These are phyloP conservation scores for Scalesia atractyloides DNA, from an alignment of 129 eudicot species.

Conservation along the genomic window DNA sequence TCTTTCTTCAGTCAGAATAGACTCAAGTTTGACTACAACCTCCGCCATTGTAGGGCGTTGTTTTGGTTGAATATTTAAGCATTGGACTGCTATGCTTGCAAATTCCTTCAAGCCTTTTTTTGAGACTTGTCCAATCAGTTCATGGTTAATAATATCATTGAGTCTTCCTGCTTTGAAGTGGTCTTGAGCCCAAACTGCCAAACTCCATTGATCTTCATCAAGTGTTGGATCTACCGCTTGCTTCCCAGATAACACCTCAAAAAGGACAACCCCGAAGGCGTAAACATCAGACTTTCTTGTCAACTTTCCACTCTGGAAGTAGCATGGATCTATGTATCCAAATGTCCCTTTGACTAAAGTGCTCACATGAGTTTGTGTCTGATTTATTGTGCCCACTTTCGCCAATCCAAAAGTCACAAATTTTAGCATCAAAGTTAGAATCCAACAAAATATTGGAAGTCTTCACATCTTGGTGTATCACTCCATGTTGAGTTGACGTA, in stretches of 20 bases:
- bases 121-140: constrained; percentile 22
- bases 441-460: constrained; percentile 49
- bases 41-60: constrained; percentile 39
- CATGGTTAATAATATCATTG: constrained; percentile 18
- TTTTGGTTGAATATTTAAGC: constrained; percentile 37
- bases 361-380: constrained; percentile 30
- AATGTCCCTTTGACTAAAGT: constrained; percentile 48
- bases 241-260: constrained; percentile 35
- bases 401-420: constrained; percentile 57
- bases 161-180: constrained; percentile 22
- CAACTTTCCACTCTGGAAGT: constrained; percentile 18
- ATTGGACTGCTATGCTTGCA: constrained; percentile 17
- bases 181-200: constrained; percentile 34
- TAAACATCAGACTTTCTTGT: constrained; percentile 40
- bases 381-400: constrained; percentile 23
- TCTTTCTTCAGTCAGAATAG: constrained; percentile 24
- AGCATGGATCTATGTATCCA: constrained; percentile 51
- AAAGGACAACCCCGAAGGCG: constrained; percentile 37
- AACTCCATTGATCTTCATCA: constrained; percentile 37
- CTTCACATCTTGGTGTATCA: constrained; percentile 57
- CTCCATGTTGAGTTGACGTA: constrained; percentile 31
- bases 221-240: constrained; percentile 34
- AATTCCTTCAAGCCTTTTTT: constrained; percentile 33
- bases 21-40: constrained; percentile 38
- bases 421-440: constrained; percentile 38